phyloP scores from a whole-genome alignment of 1,284 basidiomycete genomes.

The Fomes fomentarius region DNA sequence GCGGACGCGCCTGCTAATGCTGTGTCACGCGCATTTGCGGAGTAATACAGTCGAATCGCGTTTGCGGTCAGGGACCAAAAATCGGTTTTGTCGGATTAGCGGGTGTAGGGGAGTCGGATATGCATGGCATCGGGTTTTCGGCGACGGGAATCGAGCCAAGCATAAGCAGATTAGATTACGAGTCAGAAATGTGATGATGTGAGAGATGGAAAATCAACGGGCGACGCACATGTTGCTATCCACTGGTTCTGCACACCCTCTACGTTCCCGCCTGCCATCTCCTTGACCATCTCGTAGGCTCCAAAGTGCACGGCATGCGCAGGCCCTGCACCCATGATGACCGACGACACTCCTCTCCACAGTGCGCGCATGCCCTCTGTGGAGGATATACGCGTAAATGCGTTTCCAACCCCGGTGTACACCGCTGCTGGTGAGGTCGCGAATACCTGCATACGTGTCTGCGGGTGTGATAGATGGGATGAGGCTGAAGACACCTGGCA shows the following conservation, averaged over 20 bases:
- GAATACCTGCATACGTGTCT: slow-evolving; percentile 99
- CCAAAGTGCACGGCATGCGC: slow-evolving; percentile 99
- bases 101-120: not conserved
- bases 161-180: no score
- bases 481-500: not conserved
- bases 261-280: slow-evolving; percentile 87
- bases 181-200: no score
- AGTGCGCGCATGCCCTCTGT: slow-evolving; percentile 91
- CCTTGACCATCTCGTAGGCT: slow-evolving; percentile 93
- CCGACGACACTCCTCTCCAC: slow-evolving; percentile 98
- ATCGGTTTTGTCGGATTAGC: not conserved
- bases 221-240: slow-evolving; percentile 79
- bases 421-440: slow-evolving; percentile 81
- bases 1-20: slow-evolving; percentile 94
- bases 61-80: not conserved
- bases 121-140: not conserved
- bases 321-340: slow-evolving; percentile 96
- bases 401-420: slow-evolving; percentile 89
- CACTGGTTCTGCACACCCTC: slow-evolving; percentile 73
- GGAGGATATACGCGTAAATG: slow-evolving; percentile 87
- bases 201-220: not conserved
- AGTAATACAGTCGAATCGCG: not conserved
- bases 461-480: slow-evolving; percentile 2
- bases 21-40: slow-evolving; percentile 30
- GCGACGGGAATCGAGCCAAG: not conserved